Percentiles rank a stretch among this genome's conserved stretches.
phyloP scores from a whole-genome alignment of 192 early-diverging fungal genomes.

The Entophlyctis luteolus region DNA sequence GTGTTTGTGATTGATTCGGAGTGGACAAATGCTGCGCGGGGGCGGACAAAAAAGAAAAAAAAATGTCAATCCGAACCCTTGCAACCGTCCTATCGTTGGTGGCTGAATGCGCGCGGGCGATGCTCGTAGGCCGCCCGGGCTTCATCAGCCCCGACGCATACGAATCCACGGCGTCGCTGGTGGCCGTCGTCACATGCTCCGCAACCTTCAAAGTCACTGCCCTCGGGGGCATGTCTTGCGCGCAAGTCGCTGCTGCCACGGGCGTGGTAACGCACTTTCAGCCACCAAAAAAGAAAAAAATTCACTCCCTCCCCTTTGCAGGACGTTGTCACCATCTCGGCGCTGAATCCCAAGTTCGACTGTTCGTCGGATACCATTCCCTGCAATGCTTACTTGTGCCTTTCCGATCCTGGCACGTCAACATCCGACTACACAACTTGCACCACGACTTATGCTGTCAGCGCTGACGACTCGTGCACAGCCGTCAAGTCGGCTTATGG shows the following conservation, averaged over 20 bases:
- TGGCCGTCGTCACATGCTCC: background rate
- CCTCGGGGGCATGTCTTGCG: background rate
- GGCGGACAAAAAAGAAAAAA: too few species aligned
- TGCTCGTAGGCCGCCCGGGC: too few species aligned
- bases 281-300: too few species aligned
- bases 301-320: too few species aligned
- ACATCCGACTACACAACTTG: background rate
- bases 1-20: too few species aligned
- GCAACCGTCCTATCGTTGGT: too few species aligned
- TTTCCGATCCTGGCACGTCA: background rate
- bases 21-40: too few species aligned
- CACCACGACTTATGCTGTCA: background rate
- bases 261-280: too few species aligned
- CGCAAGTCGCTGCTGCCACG: background rate
- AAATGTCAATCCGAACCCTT: too few species aligned
- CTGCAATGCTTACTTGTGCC: background rate
- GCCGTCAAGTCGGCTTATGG: constrained; percentile 5
- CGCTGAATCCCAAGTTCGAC: background rate
- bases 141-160: too few species aligned
- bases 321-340: background rate
- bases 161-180: background rate
- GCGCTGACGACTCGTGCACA: background rate
- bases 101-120: too few species aligned
- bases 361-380: background rate
- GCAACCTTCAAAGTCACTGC: background rate